Evolutionary conservation across 108 stramenopile species (phyloP).

Genomic region (Cylindrotheca closterium): DNA sequence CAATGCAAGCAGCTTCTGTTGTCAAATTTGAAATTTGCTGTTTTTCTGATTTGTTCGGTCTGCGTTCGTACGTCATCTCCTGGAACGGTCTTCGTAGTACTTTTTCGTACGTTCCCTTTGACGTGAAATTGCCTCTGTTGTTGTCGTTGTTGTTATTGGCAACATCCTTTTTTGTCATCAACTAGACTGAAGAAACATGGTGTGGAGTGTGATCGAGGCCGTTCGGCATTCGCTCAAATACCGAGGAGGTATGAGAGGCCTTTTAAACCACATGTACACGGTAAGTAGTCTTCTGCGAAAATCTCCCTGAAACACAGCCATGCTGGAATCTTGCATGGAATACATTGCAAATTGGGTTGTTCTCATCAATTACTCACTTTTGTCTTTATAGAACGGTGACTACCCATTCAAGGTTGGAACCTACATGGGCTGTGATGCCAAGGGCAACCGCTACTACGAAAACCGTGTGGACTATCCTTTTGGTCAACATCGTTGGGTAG

Average conservation of each 20-base stretch:
- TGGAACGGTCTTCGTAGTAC: too few relatives aligned
- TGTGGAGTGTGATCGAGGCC: constrained; percentile 62
- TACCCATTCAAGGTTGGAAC: constrained; percentile 95
- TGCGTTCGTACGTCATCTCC: too few relatives aligned
- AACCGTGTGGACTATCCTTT: constrained; percentile 91
- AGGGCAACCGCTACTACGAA: constrained; percentile 96
- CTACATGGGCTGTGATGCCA: constrained; percentile 90
- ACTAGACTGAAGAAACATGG: too few relatives aligned
- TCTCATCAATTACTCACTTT: constrained; percentile 6
- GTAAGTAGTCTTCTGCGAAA: constrained; percentile 37
- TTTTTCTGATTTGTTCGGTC: too few relatives aligned
- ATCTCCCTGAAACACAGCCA: not conserved
- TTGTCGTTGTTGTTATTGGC: too few relatives aligned
- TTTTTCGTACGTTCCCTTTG: too few relatives aligned
- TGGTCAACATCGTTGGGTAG: constrained; percentile 97
- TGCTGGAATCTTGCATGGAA: not conserved
- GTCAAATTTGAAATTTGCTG: too few relatives aligned
- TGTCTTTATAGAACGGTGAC: constrained; percentile 78
- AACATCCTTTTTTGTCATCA: too few relatives aligned
- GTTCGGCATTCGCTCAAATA: constrained; percentile 73
- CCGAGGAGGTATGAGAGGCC: constrained; percentile 87
- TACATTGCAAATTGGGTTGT: not conserved
- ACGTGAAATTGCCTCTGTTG: too few relatives aligned
- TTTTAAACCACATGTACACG: constrained; percentile 91
- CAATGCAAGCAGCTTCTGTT: too few relatives aligned